A percentile compares a stretch with the other conserved stretches of the same genome.
Evolutionary conservation across 192 early-diverging fungal species (phyloP).

Genomic region (Chytriomyces hyalinus): DNA sequence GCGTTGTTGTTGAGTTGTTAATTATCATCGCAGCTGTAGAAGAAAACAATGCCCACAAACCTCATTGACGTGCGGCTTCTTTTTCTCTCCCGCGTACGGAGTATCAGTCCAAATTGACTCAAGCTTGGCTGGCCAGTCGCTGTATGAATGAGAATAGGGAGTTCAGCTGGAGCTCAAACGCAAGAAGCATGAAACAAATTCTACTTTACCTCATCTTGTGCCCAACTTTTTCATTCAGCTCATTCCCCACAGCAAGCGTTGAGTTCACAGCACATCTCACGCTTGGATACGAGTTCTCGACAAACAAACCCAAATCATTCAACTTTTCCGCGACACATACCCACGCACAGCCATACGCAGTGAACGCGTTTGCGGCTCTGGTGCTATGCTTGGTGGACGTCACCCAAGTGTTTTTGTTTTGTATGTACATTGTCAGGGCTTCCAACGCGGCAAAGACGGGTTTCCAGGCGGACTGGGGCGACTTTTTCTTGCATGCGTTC

Average conservation of each 20-base stretch:
- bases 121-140: slow-evolving; percentile 35
- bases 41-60: no score
- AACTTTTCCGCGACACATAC: slow-evolving; percentile 1
- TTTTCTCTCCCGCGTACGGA: slow-evolving; percentile 31
- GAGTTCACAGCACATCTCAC: slow-evolving; percentile 18
- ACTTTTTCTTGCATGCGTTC: slow-evolving; percentile 30
- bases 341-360: slow-evolving; percentile 25
- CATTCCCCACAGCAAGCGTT: slow-evolving; percentile 24
- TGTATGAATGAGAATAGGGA: neutral
- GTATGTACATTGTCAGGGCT: slow-evolving; percentile 31
- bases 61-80: neutral
- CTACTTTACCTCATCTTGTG: slow-evolving; percentile 11
- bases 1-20: neutral
- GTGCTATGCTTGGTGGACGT: slow-evolving; percentile 7
- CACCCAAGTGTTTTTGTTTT: slow-evolving; percentile 10
- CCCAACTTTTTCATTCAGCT: slow-evolving; percentile 26
- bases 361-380: slow-evolving; percentile 12
- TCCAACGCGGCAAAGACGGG: slow-evolving; percentile 32
- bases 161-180: neutral
- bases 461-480: slow-evolving; percentile 37
- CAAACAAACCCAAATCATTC: slow-evolving; percentile 9
- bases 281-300: slow-evolving; percentile 26
- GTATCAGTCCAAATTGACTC: slow-evolving; percentile 27
- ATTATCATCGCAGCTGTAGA: no score
- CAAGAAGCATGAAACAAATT: neutral